Percentiles rank a stretch among this genome's conserved stretches.
Conservation (phyloP, 352 stramenopile species). For the Phytophthora cactorum region DNA sequence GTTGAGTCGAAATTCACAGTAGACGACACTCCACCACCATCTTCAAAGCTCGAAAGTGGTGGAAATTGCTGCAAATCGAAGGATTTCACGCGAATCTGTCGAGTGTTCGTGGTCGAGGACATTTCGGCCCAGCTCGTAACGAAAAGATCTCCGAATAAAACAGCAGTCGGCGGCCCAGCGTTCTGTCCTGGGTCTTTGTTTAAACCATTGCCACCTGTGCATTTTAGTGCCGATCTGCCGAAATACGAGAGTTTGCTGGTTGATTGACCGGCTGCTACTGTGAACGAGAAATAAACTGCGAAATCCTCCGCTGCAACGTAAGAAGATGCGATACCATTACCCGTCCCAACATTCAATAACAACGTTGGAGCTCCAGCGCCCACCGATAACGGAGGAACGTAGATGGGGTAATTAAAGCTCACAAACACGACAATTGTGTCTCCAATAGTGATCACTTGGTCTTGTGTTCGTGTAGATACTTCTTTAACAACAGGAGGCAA, state of each 20-base stretch:
- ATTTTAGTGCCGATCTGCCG: slow-evolving; percentile 51
- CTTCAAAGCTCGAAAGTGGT: slow-evolving; percentile 46
- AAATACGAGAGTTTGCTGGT: slow-evolving; percentile 48
- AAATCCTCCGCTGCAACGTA: slow-evolving; percentile 50
- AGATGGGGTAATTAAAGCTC: slow-evolving; percentile 46
- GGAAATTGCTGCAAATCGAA: slow-evolving; percentile 44
- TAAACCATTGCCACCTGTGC: slow-evolving; percentile 44
- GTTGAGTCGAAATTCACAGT: slow-evolving; percentile 53
- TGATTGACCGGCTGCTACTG: slow-evolving; percentile 47
- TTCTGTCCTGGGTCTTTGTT: slow-evolving; percentile 51
- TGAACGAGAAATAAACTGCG: slow-evolving; percentile 62
- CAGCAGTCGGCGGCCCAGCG: slow-evolving; percentile 28
- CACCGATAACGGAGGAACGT: slow-evolving; percentile 14
- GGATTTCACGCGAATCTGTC: slow-evolving; percentile 58
- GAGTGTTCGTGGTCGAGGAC: slow-evolving; percentile 7
- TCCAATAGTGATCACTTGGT: slow-evolving; percentile 58
- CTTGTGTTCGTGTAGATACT: slow-evolving; percentile 46
- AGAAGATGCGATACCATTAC: slow-evolving; percentile 19
- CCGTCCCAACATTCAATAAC: slow-evolving; percentile 48
- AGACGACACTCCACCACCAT: slow-evolving; percentile 39
- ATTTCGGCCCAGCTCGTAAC: slow-evolving; percentile 61
- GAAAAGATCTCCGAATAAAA: slow-evolving; percentile 40
- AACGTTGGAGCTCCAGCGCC: slow-evolving; percentile 44
- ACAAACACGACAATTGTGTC: slow-evolving; percentile 52
- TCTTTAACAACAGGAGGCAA: slow-evolving; percentile 38